Evolutionary conservation across 192 early-diverging fungal genomes (phyloP), one percentile per base, ranked within the genome.

Genomic region (Mortierella antarctica): DNA sequence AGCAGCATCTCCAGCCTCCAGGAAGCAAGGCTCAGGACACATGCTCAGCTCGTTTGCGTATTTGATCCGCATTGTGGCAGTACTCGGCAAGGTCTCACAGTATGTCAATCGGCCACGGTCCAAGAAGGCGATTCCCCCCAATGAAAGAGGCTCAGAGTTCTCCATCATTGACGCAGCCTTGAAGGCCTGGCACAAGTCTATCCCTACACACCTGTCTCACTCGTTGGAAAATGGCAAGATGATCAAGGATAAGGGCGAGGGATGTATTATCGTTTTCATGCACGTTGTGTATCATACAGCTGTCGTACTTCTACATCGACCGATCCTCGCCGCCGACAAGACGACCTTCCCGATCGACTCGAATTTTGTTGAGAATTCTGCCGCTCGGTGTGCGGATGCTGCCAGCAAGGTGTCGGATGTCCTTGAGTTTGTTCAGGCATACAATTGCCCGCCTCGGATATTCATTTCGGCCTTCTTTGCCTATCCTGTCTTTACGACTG

Each of bases 401-500:
- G 86, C 85, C 7, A 77, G 82, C 44, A 77, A 60, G 47, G 80
- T 85, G 9, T 83, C 85, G 10, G 63, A 79, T 20, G 70, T 88
- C 1, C 66, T 86, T 9, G 66, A 82, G 17, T 83, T 68, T 55
- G 67, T 88, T 31, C 53, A 73, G 23, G 45, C 64, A 1, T 72
- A 71, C 46, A 66, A 72, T 12, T 72, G 64, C 10, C 55, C 70
- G 7, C 54, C 70, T 5, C 59, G 74, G 21, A 50, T 77, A 17
- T 68, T 54, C 60, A 81, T 85, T 55, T 84, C 84, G 7, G 80
- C 86, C 3, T 89, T 85, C 55, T 73, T 84, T 40, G 56, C 84
- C 2, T 89, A 89, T 49, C 77, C 84, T 14, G 71, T 85, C 6
- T 89, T 85, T 47, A 88, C 84, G 0, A 83, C 83, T 4, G 85